Evolutionary conservation across 345 rosid species (phyloP).

Genomic region (Eucalyptus victrix): DNA sequence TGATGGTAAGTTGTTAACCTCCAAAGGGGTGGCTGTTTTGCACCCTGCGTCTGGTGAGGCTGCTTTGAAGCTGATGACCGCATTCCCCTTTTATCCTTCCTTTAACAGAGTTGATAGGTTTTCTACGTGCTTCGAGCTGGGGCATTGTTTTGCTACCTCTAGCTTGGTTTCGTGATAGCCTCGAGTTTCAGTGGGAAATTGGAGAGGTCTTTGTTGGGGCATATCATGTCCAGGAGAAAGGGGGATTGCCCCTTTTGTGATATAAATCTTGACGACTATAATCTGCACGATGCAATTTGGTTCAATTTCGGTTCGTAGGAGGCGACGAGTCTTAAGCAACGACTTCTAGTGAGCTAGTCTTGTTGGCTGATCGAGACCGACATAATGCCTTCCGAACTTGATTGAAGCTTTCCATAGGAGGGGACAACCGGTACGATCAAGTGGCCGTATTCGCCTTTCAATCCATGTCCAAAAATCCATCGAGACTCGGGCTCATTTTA

Average conservation of each 20-base stretch:
- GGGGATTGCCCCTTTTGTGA: neutral
- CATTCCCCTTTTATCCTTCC: neutral
- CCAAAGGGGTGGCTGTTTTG: neutral
- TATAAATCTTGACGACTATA: rapidly evolving
- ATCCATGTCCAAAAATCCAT: neutral
- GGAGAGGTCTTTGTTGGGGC: neutral
- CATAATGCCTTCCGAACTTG: neutral
- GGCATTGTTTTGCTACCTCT: neutral
- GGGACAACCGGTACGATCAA: neutral
- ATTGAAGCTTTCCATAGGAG: neutral
- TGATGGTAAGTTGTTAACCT: neutral
- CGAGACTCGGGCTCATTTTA: neutral
- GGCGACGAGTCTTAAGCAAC: neutral
- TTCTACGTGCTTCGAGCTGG: neutral
- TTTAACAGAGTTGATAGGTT: neutral
- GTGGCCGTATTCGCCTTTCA: neutral
- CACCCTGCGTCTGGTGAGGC: neutral
- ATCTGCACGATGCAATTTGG: neutral
- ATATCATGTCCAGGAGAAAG: neutral
- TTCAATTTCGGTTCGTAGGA: neutral
- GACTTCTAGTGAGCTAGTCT: neutral
- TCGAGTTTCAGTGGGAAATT: neutral
- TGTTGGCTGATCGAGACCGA: neutral
- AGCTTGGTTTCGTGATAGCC: neutral
- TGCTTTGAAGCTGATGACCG: neutral